A percentile compares a stretch with the other conserved stretches of the same genome.
These are phyloP conservation scores for Carnegiea gigantea DNA, from an alignment of 179 eudicot species.

Conservation along the genomic window DNA sequence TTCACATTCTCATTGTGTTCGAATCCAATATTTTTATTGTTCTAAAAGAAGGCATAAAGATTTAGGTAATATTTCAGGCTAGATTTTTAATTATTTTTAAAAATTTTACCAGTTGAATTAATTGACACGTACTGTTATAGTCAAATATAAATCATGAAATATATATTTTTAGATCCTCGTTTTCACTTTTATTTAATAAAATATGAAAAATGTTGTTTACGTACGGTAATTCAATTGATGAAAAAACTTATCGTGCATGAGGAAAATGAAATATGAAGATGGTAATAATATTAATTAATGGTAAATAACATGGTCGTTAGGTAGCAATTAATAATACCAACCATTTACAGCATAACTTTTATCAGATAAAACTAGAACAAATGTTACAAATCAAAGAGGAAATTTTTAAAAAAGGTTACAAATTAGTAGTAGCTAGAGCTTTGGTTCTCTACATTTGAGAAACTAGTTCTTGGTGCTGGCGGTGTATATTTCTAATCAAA, in stretches of 20 bases:
- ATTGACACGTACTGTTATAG: too few species aligned
- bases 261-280: too few species aligned
- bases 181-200: neutral
- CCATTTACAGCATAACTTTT: neutral
- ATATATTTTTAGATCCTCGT: neutral
- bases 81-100: too few species aligned
- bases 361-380: neutral
- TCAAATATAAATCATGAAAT: neutral
- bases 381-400: neutral
- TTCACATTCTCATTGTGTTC: neutral
- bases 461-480: neutral
- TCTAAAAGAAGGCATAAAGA: too few species aligned
- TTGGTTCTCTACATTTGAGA: neutral
- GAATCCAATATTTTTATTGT: too few species aligned
- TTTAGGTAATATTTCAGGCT: too few species aligned
- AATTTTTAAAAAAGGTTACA: neutral
- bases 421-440: neutral
- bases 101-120: too few species aligned
- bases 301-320: too few species aligned
- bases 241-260: neutral
- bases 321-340: neutral
- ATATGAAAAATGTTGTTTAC: neutral
- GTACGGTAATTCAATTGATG: neutral
- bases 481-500: neutral
- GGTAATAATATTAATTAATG: too few species aligned